Percentiles rank a stretch among this genome's conserved stretches.
Conservation (phyloP, 129 eudicot genomes). For the Ambrosia trifida region DNA sequence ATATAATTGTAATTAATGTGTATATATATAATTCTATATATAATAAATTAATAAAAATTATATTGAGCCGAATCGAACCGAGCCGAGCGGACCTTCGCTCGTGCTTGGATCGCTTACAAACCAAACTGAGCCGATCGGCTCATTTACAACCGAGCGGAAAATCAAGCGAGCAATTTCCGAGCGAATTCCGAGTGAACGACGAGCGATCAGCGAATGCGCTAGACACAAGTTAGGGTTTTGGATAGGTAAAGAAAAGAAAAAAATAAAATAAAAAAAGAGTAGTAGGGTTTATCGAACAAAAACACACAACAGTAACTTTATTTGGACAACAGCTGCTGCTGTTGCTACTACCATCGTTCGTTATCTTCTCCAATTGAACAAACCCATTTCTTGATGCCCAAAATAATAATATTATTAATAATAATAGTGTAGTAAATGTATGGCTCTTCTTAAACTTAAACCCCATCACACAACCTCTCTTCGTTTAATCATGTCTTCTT, state of each 20-base stretch:
- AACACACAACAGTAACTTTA: neutral
- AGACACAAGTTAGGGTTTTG: constrained; percentile 20
- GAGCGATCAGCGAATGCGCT: neutral
- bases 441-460: constrained; percentile 52
- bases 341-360: neutral
- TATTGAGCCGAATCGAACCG: too few relatives aligned
- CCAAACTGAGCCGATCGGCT: too few relatives aligned
- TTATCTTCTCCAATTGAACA: constrained; percentile 31
- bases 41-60: too few relatives aligned
- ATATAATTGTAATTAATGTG: too few relatives aligned
- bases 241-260: neutral
- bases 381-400: constrained; percentile 14
- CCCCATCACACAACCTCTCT: constrained; percentile 30
- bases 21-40: too few relatives aligned
- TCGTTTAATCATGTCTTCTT: constrained; percentile 39
- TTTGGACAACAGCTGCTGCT: constrained; percentile 13
- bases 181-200: too few relatives aligned
- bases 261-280: neutral
- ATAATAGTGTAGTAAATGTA: constrained; percentile 5
- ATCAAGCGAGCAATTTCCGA: too few relatives aligned
- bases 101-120: too few relatives aligned
- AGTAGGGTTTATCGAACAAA: constrained; percentile 34
- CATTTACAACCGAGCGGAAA: too few relatives aligned
- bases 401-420: too few relatives aligned
- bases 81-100: too few relatives aligned